Evolutionary conservation across 2,329 filamentous ascomycete species (phyloP), one percentile per base, ranked within the genome.

Genomic region (Cercospora nicotianae): DNA sequence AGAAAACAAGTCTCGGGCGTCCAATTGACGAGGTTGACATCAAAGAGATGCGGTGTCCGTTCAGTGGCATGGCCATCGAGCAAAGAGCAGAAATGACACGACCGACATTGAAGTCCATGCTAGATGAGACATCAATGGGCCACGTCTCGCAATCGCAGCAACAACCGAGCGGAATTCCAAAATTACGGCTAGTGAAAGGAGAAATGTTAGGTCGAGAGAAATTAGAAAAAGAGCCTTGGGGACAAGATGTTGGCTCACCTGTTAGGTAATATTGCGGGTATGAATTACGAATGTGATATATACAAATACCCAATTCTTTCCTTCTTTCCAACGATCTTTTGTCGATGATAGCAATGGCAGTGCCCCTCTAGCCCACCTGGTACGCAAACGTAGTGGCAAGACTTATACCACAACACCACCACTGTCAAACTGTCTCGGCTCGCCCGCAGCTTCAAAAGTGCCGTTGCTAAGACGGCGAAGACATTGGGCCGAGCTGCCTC

Each of bases 381-480:
- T 13, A 16, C 12, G 3, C 13, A 2, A 8, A 16, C 36, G 36
- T n/a, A n/a, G 16, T 5, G 28, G 16, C 2, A n/a, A 8, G 20
- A 13, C 26, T 69, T 45, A 72, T n/a, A 72, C 70, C 7, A 63
- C 87, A 73, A 87, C 85, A 0, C 90, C 91, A 1, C 84, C 91
- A 66, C 89, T 91, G 74, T 90, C 89, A 73, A 81, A 77, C 83
- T 94, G 91, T 69, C 92, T 86, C 26, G 90, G 90, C 79, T 96
- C 93, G 1, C 88, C 87, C 1, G 87, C 91, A 3, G 91, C 91
- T 81, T 94, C 91, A 77, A 95, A 96, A 0, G 83, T 86, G 0
- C 91, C 91, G 73, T 91, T 89, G 0, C 75, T 76, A 59, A 87
- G 73, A 64, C 87, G 79, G 53, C 85, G 83, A 65, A 97, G 79